These are phyloP conservation scores for Vaccinium vitisidaea DNA, from an alignment of 148 eudicot species.

Conservation along the genomic window DNA sequence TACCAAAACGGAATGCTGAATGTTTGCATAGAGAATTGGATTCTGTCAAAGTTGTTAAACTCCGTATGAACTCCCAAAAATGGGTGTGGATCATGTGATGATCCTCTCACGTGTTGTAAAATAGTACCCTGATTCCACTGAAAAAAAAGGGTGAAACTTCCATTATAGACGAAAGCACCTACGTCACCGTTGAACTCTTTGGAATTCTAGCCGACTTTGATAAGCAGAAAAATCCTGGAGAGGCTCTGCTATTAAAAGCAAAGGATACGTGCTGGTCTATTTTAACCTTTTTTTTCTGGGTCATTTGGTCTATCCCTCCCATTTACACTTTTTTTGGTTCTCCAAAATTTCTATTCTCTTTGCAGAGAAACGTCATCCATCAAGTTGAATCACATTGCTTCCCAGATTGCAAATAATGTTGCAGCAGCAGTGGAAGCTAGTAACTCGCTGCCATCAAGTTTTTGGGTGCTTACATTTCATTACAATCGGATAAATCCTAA, in stretches of 20 bases:
- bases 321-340: not conserved
- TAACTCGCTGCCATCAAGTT: constrained; percentile 58
- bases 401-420: constrained; percentile 71
- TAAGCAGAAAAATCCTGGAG: constrained; percentile 72
- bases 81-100: no score
- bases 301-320: not conserved
- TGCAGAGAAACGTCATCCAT: constrained; percentile 75
- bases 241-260: constrained; percentile 79
- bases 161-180: constrained; percentile 36
- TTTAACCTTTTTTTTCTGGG: constrained; percentile 1
- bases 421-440: constrained; percentile 85
- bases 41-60: no score
- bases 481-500: constrained; percentile 38
- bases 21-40: no score
- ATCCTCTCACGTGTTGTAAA: no score
- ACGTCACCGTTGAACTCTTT: constrained; percentile 69
- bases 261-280: constrained; percentile 90
- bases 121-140: constrained; percentile 26
- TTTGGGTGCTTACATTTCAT: constrained; percentile 47
- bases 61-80: no score
- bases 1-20: no score
- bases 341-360: constrained; percentile 15
- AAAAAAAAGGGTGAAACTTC: constrained; percentile 38
- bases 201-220: constrained; percentile 83
- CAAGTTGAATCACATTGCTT: constrained; percentile 73